These are phyloP conservation scores for Phlyctochytrium planicorne DNA, from an alignment of 192 early-diverging fungal species.

Conservation along the genomic window DNA sequence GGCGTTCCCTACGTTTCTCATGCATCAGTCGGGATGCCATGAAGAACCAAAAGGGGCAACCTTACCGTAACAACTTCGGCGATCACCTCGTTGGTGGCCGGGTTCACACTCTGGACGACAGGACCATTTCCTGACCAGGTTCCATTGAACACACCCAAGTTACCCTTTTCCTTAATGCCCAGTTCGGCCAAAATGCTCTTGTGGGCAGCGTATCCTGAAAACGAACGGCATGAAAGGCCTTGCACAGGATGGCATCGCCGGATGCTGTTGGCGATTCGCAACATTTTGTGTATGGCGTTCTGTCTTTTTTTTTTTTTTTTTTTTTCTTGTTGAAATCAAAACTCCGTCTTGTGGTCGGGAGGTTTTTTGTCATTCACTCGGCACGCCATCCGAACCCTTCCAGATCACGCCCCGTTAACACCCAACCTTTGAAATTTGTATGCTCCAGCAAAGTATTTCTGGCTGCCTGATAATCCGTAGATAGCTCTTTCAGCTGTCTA, in stretches of 20 bases:
- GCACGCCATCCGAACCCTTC: background rate
- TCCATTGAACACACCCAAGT: slow-evolving; percentile 47
- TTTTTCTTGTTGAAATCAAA: too few species aligned
- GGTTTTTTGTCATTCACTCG: too few species aligned
- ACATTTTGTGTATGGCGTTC: too few species aligned
- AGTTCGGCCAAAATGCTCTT: slow-evolving; percentile 7
- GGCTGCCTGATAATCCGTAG: slow-evolving; percentile 8
- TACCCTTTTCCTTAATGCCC: slow-evolving; percentile 18
- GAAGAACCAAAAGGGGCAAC: slow-evolving; percentile 58
- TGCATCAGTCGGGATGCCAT: too few species aligned
- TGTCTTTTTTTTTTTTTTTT: too few species aligned
- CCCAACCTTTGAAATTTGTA: slow-evolving; percentile 22
- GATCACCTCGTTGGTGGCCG: slow-evolving; percentile 81
- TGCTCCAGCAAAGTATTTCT: slow-evolving; percentile 7
- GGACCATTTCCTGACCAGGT: slow-evolving; percentile 46
- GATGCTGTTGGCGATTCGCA: too few species aligned
- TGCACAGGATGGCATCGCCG: too few species aligned
- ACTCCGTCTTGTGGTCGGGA: too few species aligned
- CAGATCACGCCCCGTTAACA: slow-evolving; percentile 8
- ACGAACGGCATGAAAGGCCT: too few species aligned
- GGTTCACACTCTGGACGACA: slow-evolving; percentile 37
- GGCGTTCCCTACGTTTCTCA: slow-evolving; percentile 42
- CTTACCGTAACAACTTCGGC: slow-evolving; percentile 72
- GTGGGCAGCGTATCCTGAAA: too few species aligned
- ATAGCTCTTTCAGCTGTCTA: slow-evolving; percentile 1